A percentile compares a stretch with the other conserved stretches of the same genome.
These are phyloP conservation scores for Bothriochloa decipiens DNA, from an alignment of 176 grass and related monocot species.

Conservation along the genomic window DNA sequence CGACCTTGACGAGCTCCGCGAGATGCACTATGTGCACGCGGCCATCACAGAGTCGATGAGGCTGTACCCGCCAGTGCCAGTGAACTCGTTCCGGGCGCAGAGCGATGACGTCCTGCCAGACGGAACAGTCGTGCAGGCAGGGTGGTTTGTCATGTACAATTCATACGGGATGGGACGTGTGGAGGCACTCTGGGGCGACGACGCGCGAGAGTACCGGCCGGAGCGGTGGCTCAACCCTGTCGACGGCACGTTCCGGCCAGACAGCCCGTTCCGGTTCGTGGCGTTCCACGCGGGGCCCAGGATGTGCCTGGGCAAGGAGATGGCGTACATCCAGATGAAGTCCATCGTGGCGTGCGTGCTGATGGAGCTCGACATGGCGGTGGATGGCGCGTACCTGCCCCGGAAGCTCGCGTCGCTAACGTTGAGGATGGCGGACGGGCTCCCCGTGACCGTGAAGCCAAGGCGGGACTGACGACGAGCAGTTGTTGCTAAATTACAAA, in stretches of 20 bases:
- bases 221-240: slow-evolving; percentile 62
- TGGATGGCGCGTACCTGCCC: slow-evolving; percentile 35
- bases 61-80: slow-evolving; percentile 65
- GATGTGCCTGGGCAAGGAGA: neutral
- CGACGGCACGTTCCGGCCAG: neutral
- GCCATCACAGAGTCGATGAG: slow-evolving; percentile 76
- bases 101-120: slow-evolving; percentile 64
- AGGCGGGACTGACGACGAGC: slow-evolving; percentile 1
- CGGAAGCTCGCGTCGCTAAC: slow-evolving; percentile 53
- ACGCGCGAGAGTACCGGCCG: slow-evolving; percentile 52
- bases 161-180: slow-evolving; percentile 62
- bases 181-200: slow-evolving; percentile 51
- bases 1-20: slow-evolving; percentile 60
- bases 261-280: neutral
- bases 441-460: slow-evolving; percentile 42
- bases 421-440: slow-evolving; percentile 63
- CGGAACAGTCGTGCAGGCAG: slow-evolving; percentile 50
- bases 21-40: slow-evolving; percentile 83
- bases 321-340: slow-evolving; percentile 12
- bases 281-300: neutral
- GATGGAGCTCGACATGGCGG: slow-evolving; percentile 22
- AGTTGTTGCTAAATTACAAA: no score
- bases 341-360: neutral
- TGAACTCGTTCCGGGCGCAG: slow-evolving; percentile 12
- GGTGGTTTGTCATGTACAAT: slow-evolving; percentile 56